These are phyloP conservation scores for Striga hermonthica DNA, from an alignment of 305 asterid species.

Conservation along the genomic window DNA sequence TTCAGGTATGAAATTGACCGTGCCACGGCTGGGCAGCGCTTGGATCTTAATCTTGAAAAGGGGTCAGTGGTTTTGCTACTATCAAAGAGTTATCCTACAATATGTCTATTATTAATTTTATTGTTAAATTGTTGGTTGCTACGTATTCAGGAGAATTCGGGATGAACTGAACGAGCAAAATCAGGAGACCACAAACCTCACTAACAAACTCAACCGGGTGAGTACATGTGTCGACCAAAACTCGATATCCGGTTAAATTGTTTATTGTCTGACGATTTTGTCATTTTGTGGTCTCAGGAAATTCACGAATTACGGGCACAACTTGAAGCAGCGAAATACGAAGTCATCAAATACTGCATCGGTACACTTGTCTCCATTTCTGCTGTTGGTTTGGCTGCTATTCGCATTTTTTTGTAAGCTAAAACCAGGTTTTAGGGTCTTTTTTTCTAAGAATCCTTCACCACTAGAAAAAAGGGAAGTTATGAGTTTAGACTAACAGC, in stretches of 20 bases:
- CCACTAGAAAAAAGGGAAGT: no score
- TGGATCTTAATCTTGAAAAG: conserved; percentile 94
- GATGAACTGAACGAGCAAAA: conserved; percentile 82
- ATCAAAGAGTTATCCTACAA: conserved; percentile 11
- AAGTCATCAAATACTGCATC: conserved; percentile 81
- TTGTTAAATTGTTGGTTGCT: not conserved
- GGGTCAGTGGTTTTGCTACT: conserved; percentile 49
- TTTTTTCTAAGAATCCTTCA: no score
- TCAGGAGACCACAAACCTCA: conserved; percentile 79
- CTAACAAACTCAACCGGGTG: conserved; percentile 88
- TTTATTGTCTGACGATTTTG: not conserved
- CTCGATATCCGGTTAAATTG: conserved; percentile 9
- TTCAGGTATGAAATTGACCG: conserved; percentile 90
- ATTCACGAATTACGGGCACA: conserved; percentile 71
- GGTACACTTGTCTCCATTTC: conserved; percentile 83
- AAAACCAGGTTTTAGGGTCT: no score
- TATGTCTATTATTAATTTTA: not conserved
- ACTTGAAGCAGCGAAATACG: conserved; percentile 84
- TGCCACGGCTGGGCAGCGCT: conserved; percentile 90
- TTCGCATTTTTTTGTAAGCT: conserved; percentile 59
- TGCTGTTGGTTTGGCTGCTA: conserved; percentile 79
- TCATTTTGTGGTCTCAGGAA: conserved; percentile 54
- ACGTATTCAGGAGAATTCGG: conserved; percentile 73
- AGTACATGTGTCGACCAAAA: conserved; percentile 30
- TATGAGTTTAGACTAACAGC: no score